Base-by-base conservation (phyloP, 2,329 filamentous ascomycete species). In the Pseudopyricularia cyperi region DNA sequence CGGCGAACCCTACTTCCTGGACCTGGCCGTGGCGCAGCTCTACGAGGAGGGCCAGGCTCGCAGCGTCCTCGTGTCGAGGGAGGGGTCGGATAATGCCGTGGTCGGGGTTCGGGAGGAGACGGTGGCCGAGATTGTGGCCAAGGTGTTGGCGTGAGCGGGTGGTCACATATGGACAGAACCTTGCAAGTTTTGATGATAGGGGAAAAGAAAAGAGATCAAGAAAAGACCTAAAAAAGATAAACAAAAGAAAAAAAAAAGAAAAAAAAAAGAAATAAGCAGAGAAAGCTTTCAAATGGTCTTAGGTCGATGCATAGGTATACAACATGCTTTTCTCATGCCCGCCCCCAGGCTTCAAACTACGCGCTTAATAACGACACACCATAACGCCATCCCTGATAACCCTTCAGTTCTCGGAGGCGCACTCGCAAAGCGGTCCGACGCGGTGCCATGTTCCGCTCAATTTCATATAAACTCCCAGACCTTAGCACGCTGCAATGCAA, bases 1-100 rank as follows among this genome's bases (percentile, higher is more conserved):
- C 7, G 61, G 62, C 4, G 15, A 28, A 17, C 39, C 48, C 1
- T 65, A 62, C 63, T 19, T 55, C 3, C 54, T 65, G 32, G 62
- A 65, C 22, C 53, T 65, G 17, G 51, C 60, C 15, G 59, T 65
- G 2, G 62, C 57, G 32, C 62, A 65, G 52, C 58, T 65, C 11
- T 64, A 57, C 32, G 58, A 58, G 14, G 60, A 61, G 7, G 63
- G 62, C 6, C 55, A 60, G 53, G 58, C 57, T 32, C 58, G 62
- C 8, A 52, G 63, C 44, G 54, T 65, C 7, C 59, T 58, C n/a
- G 19, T 48, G 6, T 54, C 54, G 19, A 52, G 53, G 17, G 57
- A 59, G 34, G 57, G 57, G 14, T 60, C 59, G 5, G 62, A 65
- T 35, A 52, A 49, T n/a, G 50, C 52, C 17, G 55, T 65, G 15